Base-by-base conservation (phyloP, 495 filamentous ascomycete species). In the Cercophora newfieldiana region DNA sequence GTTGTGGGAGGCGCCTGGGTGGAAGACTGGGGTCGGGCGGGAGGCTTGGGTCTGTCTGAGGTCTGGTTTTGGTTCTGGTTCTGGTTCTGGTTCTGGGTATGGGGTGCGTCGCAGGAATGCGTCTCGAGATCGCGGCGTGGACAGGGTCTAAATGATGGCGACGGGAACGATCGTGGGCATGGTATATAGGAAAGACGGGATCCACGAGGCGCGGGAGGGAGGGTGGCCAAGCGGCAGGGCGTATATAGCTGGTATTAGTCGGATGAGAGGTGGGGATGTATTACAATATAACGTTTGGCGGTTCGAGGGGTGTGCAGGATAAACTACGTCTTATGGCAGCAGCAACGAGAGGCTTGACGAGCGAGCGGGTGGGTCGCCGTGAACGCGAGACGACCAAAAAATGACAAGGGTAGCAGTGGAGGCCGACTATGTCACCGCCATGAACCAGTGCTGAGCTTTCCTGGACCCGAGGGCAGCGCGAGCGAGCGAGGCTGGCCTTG, bases 231-330 rank as follows among this genome's bases (percentile, higher is more conserved):
- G 61, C 47, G 49, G 56, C n/a, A 29, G 54, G 21, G 58, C 65
- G 53, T 54, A 61, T 62, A 54, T 51, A 44, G 62, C 21, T 64
- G 59, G 65, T 68, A 65, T 63, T 66, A 59, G 59, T 58, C 19
- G 68, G 61, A 68, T 30, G 56, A 55, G 53, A 28, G 64, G 64
- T 66, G 66, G 64, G 71, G 66, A 65, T 60, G 61, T 50, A 65
- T 61, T 65, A 65, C 51, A 68, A 70, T 72, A 72, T 68, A 72
- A 63, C 65, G 49, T 72, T 69, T 65, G 65, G 59, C 63, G 62
- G 68, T 25, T 62, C 55, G 64, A 61, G 58, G 44, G 25, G 63
- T 59, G 29, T 70, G 65, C 66, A 68, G 66, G 59, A 65, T 57
- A 55, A 61, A 54, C 64, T 68, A 66, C 64, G 64, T 68, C 65